A percentile compares a stretch with the other conserved stretches of the same genome.
Evolutionary conservation across 805 yeast species (phyloP).

Genomic region (Kuraishia molischiana): DNA sequence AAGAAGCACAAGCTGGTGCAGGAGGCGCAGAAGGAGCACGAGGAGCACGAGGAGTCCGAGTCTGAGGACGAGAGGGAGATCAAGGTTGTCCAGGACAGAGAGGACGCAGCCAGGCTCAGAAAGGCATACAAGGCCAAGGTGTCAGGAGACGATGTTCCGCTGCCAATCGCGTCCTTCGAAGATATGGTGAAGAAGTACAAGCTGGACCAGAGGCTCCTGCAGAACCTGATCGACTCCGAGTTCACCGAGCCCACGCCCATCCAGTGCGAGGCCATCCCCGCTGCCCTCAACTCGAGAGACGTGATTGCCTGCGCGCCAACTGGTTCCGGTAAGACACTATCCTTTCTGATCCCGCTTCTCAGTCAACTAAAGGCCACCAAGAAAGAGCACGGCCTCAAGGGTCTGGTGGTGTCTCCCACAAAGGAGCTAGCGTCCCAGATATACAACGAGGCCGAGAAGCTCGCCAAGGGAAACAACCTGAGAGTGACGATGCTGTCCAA

Average conservation of each 20-base stretch:
- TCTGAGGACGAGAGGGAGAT: conserved; percentile 21
- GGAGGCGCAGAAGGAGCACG: conserved; percentile 15
- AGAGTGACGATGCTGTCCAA: conserved; percentile 61
- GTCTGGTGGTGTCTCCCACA: conserved; percentile 85
- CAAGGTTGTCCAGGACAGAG: conserved; percentile 35
- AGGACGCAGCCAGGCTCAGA: conserved; percentile 56
- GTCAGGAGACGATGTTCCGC: conserved; percentile 78
- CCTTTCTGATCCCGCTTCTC: conserved; percentile 76
- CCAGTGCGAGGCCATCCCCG: conserved; percentile 85
- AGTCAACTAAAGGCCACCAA: conserved; percentile 29
- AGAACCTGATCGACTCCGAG: conserved; percentile 57
- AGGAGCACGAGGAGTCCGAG: conserved; percentile 15
- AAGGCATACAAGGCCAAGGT: conserved; percentile 57
- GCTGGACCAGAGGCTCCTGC: conserved; percentile 45
- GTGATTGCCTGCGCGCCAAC: conserved; percentile 94
- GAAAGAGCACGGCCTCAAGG: conserved; percentile 47
- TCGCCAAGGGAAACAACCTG: conserved; percentile 47
- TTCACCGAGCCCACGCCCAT: conserved; percentile 88
- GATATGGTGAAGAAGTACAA: conserved; percentile 66
- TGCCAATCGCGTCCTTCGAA: conserved; percentile 84
- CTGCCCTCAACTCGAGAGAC: conserved; percentile 60
- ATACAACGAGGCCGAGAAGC: conserved; percentile 50
- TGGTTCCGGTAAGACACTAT: conserved; percentile 95
- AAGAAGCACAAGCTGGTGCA: conserved; percentile 24
- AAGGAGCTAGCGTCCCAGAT: conserved; percentile 90